Evolutionary conservation across 2,329 filamentous ascomycete species (phyloP).

Genomic region (Apiospora malaysiana): DNA sequence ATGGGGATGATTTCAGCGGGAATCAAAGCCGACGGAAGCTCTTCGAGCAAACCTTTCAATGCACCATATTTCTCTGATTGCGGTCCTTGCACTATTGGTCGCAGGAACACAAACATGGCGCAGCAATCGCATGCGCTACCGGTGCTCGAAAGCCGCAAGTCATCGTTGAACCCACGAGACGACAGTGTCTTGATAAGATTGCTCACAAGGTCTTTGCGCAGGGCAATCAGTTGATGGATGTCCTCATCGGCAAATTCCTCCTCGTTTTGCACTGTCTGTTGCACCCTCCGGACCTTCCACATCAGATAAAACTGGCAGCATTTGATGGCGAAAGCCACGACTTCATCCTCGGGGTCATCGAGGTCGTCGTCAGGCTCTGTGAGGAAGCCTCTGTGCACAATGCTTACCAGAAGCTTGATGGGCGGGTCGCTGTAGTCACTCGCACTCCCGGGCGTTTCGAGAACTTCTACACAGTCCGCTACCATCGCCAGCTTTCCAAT

Average conservation of each 20-base stretch:
- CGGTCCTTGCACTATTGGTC: slow-evolving; percentile 55
- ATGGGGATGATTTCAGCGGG: slow-evolving; percentile 74
- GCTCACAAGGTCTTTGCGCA: slow-evolving; percentile 63
- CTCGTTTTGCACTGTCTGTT: slow-evolving; percentile 59
- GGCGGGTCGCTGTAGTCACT: slow-evolving; percentile 55
- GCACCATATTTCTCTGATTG: slow-evolving; percentile 56
- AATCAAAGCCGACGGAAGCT: slow-evolving; percentile 67
- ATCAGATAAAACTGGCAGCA: slow-evolving; percentile 88
- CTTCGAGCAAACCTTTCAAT: slow-evolving; percentile 68
- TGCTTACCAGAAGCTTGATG: slow-evolving; percentile 73
- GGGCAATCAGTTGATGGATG: slow-evolving; percentile 63
- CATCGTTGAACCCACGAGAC: slow-evolving; percentile 73
- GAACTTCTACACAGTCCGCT: slow-evolving; percentile 74
- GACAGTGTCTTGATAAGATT: slow-evolving; percentile 73
- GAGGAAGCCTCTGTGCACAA: slow-evolving; percentile 76
- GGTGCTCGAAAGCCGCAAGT: slow-evolving; percentile 76
- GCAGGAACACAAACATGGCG: slow-evolving; percentile 77
- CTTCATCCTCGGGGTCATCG: slow-evolving; percentile 79
- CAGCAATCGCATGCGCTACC: slow-evolving; percentile 83
- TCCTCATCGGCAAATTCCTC: slow-evolving; percentile 61
- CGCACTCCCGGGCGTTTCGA: slow-evolving; percentile 68
- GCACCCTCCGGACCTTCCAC: slow-evolving; percentile 79
- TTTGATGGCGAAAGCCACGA: slow-evolving; percentile 78
- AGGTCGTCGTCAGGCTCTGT: slow-evolving; percentile 72
- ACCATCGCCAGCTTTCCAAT: slow-evolving; percentile 82